Conservation (phyloP, 345 rosid genomes). For the Cardamine chenopodiifolia region DNA sequence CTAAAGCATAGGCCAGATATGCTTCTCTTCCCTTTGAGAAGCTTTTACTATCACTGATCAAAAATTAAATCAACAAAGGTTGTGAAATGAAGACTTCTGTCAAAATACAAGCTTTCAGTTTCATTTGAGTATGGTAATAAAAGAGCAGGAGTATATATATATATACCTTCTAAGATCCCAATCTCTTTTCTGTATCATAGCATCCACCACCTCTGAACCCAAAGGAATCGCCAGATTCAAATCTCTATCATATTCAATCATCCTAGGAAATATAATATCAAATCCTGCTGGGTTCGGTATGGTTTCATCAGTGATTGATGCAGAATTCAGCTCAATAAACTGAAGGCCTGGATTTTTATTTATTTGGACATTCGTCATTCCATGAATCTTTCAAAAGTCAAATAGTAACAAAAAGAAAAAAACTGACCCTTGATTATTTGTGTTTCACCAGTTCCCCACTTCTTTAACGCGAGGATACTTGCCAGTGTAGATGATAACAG, state of each 20-base stretch:
- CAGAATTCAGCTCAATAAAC: constrained; percentile 65
- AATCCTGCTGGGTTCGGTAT: constrained; percentile 69
- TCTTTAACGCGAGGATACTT: constrained; percentile 71
- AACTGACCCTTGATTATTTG: constrained; percentile 62
- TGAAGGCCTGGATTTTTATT: constrained; percentile 54
- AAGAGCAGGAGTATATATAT: not conserved
- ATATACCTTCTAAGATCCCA: constrained; percentile 61
- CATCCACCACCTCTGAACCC: constrained; percentile 48
- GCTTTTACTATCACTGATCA: constrained; percentile 38
- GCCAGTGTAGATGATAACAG: constrained; percentile 75
- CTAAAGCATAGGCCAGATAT: constrained; percentile 66
- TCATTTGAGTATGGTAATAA: not conserved
- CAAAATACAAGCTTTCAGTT: not conserved
- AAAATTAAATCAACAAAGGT: constrained; percentile 16
- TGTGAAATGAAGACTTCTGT: not conserved
- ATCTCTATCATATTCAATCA: constrained; percentile 71
- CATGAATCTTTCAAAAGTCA: not conserved
- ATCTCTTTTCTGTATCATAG: constrained; percentile 57
- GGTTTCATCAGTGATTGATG: constrained; percentile 59
- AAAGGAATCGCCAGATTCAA: constrained; percentile 68
- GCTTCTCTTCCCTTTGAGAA: constrained; percentile 55
- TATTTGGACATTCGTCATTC: constrained; percentile 9
- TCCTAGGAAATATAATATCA: constrained; percentile 77
- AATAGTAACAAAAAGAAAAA: not conserved
- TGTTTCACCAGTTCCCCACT: constrained; percentile 72